Evolutionary conservation across 73 alveolate species (phyloP).

Genomic region (Uronychia setigera): DNA sequence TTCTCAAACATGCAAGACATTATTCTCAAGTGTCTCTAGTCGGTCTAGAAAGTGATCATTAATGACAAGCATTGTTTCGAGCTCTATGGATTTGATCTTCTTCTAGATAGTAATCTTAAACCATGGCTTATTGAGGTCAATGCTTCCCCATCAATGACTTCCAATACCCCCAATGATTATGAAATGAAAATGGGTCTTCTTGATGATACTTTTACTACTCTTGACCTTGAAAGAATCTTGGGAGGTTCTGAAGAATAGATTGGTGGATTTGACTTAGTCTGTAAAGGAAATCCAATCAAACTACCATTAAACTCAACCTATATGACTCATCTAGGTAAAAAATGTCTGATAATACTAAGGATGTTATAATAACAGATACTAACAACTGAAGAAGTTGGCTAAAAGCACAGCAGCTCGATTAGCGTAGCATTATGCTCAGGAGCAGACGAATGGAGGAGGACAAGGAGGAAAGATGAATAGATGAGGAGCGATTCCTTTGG

Average conservation of each 20-base stretch:
- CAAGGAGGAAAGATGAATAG: not conserved
- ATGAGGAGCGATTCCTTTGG: no score
- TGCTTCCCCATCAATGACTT: conserved; percentile 98
- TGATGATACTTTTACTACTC: conserved; percentile 96
- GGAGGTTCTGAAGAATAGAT: conserved; percentile 99
- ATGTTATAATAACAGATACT: conserved; percentile 93
- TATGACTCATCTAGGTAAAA: conserved; percentile 85
- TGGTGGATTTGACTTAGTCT: conserved; percentile 99
- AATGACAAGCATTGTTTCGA: conserved; percentile 99
- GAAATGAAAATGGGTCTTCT: conserved; percentile 96
- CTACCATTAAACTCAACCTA: conserved; percentile 88
- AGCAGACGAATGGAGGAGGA: conserved; percentile 46
- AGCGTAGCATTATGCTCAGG: conserved; percentile 86
- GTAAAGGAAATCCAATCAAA: conserved; percentile 90
- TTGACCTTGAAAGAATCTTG: conserved; percentile 94
- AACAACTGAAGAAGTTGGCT: conserved; percentile 95
- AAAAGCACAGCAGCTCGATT: conserved; percentile 96
- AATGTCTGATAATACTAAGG: not conserved
- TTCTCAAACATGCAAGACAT: conserved; percentile 89
- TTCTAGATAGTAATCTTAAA: conserved; percentile 96
- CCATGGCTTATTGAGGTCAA: conserved; percentile 99
- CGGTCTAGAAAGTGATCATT: conserved; percentile 95
- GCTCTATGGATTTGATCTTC: conserved; percentile 96
- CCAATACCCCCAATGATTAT: conserved; percentile 97
- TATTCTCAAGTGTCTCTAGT: conserved; percentile 84